A percentile compares a stretch with the other conserved stretches of the same genome.
Evolutionary conservation across 768 basidiomycete species (phyloP).

Genomic region (Lentinula boryana): DNA sequence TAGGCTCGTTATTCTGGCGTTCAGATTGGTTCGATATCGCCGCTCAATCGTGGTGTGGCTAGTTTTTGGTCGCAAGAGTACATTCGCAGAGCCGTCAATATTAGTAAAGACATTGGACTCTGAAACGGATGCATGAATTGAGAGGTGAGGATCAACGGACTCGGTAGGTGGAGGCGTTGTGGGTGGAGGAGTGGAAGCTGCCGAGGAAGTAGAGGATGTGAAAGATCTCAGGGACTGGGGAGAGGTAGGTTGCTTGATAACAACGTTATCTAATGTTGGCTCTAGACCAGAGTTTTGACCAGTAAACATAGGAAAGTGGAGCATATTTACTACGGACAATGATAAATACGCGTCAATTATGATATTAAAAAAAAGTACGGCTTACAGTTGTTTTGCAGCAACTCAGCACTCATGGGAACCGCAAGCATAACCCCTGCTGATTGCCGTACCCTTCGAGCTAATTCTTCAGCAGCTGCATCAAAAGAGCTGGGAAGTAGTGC

Average conservation of each 20-base stretch:
- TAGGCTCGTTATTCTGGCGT: conserved; percentile 77
- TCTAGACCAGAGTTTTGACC: conserved; percentile 7
- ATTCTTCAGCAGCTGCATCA: conserved; percentile 26
- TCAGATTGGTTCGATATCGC: conserved; percentile 83
- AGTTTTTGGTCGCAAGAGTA: conserved; percentile 59
- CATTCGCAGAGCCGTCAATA: conserved; percentile 10
- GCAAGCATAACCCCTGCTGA: conserved; percentile 53
- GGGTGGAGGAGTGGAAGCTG: conserved; percentile 32
- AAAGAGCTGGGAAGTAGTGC: conserved; percentile 10
- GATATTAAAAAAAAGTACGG: not conserved
- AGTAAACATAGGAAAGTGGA: conserved; percentile 1
- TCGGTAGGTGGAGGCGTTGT: conserved; percentile 25
- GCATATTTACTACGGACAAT: not conserved
- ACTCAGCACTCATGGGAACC: conserved; percentile 33
- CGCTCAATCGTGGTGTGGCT: conserved; percentile 88
- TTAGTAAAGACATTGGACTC: conserved; percentile 8
- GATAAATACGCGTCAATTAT: not conserved
- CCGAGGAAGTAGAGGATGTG: not conserved
- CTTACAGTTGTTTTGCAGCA: conserved; percentile 17
- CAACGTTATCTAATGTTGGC: conserved; percentile 26
- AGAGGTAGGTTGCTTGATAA: conserved; percentile 18
- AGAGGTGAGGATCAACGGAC: conserved; percentile 8
- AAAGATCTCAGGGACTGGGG: conserved; percentile 3
- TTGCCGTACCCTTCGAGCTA: conserved; percentile 46
- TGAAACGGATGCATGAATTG: conserved; percentile 6